A percentile compares a stretch with the other conserved stretches of the same genome.
phyloP scores from a whole-genome alignment of 306 rosid species.

The Chamaecrista fasciculata region DNA sequence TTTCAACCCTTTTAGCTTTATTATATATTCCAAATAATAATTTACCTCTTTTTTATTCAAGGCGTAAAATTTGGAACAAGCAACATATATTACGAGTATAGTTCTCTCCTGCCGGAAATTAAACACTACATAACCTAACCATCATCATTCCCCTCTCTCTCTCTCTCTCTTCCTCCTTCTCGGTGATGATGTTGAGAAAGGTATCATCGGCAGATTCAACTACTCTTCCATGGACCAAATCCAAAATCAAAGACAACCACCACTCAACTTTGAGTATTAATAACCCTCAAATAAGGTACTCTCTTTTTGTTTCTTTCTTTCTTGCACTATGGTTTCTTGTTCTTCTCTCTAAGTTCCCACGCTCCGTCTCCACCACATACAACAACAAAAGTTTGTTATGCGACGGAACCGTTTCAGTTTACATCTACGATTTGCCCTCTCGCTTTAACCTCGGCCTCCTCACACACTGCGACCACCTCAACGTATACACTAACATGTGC shows the following conservation, averaged over 20 bases:
- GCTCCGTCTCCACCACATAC: background rate
- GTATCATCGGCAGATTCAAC: conserved; percentile 34
- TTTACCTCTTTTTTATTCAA: too few relatives aligned
- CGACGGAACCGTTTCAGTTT: conserved; percentile 38
- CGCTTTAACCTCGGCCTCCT: conserved; percentile 68
- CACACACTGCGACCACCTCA: conserved; percentile 53
- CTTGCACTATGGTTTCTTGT: conserved; percentile 47
- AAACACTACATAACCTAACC: background rate
- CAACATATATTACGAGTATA: too few relatives aligned
- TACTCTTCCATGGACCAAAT: conserved; percentile 30
- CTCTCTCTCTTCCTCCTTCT: background rate
- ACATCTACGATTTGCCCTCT: conserved; percentile 57
- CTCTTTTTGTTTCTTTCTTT: conserved; percentile 37
- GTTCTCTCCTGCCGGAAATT: background rate
- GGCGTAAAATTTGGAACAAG: background rate
- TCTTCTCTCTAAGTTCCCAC: conserved; percentile 33
- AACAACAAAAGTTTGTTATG: conserved; percentile 14
- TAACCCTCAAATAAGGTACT: background rate
- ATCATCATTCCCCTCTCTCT: background rate
- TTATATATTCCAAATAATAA: too few relatives aligned
- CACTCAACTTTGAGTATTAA: background rate
- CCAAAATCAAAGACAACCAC: conserved; percentile 39
- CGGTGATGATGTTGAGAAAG: conserved; percentile 54
- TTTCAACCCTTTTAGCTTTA: too few relatives aligned
- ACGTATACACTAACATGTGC: conserved; percentile 83